Base-by-base conservation (phyloP, 352 stramenopile species). In the Phytophthora cryptogea region DNA sequence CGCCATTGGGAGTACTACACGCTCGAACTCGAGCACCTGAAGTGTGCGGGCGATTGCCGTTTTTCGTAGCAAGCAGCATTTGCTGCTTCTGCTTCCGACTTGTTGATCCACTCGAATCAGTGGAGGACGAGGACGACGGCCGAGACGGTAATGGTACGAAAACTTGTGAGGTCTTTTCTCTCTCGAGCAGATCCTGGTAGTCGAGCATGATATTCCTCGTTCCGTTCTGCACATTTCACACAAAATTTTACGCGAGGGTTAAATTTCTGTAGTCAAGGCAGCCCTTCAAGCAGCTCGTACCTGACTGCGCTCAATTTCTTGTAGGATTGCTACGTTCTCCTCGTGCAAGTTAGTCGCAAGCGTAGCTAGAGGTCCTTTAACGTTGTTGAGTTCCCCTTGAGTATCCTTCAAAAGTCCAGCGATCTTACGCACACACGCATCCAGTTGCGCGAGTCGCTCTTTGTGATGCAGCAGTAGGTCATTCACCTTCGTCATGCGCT, bases 241-340 rank as follows among this genome's bases (percentile, higher is more conserved):
- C 8, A 32, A 27, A 14, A 8, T 27, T 26, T 6, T 26, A 6
- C 20, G 26, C 14, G 5, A 26, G 7, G 9, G 8, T 44, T 27
- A 57, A n/a, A 30, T 31, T 56, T 9, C 9, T 44, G 7, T 30
- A 6, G 32, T 47, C 2, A 8, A 40, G 6, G 11, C 26, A 37
- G 30, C 30, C 5, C 16, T 35, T 35, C 17, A 35, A 5, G 17
- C 9, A 49, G 8, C 33, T 33, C 51, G 14, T 39, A 86, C 79
- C 63, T 89, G 80, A 56, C 74, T 89, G 8, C 83, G 74, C 40
- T 80, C 63, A 26, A 92, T 88, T 47, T 92, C 80, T 20, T 77
- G 57, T 20, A 88, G 35, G 33, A 92, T 88, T 8, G 78, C 65
- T 4, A 80, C 66, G 49, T 90, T 92, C 41, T 92, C 83, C 54